phyloP scores from a whole-genome alignment of 495 filamentous ascomycete species.

The Niebla homalea region DNA sequence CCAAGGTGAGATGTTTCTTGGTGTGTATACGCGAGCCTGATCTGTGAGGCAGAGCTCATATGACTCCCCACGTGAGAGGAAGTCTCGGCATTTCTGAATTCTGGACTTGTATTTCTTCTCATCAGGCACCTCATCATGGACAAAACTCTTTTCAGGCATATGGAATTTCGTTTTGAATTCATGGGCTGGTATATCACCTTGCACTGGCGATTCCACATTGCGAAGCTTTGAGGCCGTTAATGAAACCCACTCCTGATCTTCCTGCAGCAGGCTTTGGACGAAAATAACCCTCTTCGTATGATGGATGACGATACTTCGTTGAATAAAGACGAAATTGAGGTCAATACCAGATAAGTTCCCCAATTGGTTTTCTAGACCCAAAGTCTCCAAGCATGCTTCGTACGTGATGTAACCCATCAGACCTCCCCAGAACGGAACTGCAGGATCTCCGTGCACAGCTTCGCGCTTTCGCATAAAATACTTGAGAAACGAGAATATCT shows the following conservation, averaged over 20 bases:
- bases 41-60: conserved; percentile 89
- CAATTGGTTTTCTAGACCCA: conserved; percentile 28
- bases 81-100: conserved; percentile 55
- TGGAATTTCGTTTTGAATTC: no score
- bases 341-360: conserved; percentile 29
- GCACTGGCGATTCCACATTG: no score
- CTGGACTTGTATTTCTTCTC: conserved; percentile 46
- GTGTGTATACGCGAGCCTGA: conserved; percentile 41
- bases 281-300: conserved; percentile 46
- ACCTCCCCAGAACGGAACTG: conserved; percentile 69
- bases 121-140: conserved; percentile 27
- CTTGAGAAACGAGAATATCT: conserved; percentile 43
- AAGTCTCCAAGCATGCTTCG: conserved; percentile 60
- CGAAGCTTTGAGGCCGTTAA: conserved; percentile 10
- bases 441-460: conserved; percentile 27
- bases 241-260: conserved; percentile 32
- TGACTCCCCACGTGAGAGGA: conserved; percentile 66
- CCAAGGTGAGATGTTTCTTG: conserved; percentile 17
- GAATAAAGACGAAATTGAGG: conserved; percentile 62
- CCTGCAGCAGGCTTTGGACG: conserved; percentile 45
- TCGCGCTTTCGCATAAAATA: conserved; percentile 41
- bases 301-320: conserved; percentile 70
- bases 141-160: no score
- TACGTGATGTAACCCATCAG: conserved; percentile 86
- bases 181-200: no score